Conservation (phyloP, 257 asterid genomes). For the Oldenlandia corymbosa region DNA sequence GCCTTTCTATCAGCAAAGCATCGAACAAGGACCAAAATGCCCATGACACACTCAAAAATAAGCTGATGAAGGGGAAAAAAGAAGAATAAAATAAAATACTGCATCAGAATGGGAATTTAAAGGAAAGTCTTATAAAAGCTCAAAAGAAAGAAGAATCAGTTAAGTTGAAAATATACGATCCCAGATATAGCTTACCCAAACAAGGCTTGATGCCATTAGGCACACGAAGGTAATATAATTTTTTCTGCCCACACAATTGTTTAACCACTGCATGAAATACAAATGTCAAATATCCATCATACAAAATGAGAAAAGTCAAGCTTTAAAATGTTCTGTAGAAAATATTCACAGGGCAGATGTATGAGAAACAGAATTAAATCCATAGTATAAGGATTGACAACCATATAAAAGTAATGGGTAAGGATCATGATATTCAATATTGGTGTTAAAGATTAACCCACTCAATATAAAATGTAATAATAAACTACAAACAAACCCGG, state of each 20-base stretch:
- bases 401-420: not conserved
- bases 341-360: not conserved
- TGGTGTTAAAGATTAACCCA: not conserved
- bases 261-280: conserved; percentile 73
- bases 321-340: not conserved
- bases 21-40: conserved; percentile 85
- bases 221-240: conserved; percentile 74
- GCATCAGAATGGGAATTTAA: not conserved
- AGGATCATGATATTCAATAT: too few species aligned
- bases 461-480: not conserved
- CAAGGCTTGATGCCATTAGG: conserved; percentile 89
- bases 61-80: too few species aligned
- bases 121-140: not conserved
- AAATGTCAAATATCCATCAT: conserved; percentile 13
- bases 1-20: conserved; percentile 68
- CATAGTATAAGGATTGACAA: not conserved
- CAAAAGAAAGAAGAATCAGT: conserved; percentile 1
- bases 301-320: conserved; percentile 14
- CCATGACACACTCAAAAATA: conserved; percentile 76
- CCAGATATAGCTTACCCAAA: conserved; percentile 57
- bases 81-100: conserved; percentile 24
- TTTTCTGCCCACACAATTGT: conserved; percentile 92
- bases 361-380: not conserved
- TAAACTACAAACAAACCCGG: conserved; percentile 56
- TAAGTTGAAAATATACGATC: conserved; percentile 10